phyloP scores from a whole-genome alignment of 768 basidiomycete species.

The Tulasnella sp. region DNA sequence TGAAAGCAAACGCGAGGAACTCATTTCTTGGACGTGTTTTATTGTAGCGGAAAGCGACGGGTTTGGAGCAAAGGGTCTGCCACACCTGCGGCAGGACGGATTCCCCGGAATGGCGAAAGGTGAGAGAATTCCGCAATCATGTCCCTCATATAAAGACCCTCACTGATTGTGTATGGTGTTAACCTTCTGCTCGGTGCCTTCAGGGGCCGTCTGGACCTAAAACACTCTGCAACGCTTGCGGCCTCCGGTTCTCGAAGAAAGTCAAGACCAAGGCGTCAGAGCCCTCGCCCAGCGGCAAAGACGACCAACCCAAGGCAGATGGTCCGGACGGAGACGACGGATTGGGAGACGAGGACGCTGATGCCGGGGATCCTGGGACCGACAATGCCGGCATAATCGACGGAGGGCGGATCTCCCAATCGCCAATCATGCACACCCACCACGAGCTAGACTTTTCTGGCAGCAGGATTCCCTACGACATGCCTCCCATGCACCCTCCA shows the following conservation, averaged over 20 bases:
- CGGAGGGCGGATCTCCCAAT: not conserved
- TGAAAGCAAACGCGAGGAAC: not conserved
- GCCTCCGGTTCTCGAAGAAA: conserved; percentile 87
- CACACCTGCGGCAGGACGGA: conserved; percentile 91
- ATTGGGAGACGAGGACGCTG: not conserved
- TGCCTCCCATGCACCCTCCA: not conserved
- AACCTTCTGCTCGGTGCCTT: conserved; percentile 31
- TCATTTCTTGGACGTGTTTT: not conserved
- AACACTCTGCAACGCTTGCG: conserved; percentile 97
- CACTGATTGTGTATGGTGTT: not conserved
- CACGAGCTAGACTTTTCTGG: not conserved
- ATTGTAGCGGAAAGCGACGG: conserved; percentile 41
- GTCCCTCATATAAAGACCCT: not conserved
- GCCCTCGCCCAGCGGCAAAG: not conserved
- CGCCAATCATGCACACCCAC: not conserved
- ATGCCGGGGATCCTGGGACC: not conserved
- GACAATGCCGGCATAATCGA: not conserved
- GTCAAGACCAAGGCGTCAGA: conserved; percentile 28
- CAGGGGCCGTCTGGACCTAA: conserved; percentile 90
- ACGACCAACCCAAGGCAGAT: not conserved
- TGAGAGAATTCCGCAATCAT: conserved; percentile 32
- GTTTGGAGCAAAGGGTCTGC: conserved; percentile 64
- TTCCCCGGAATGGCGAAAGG: conserved; percentile 97
- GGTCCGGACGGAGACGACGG: not conserved
- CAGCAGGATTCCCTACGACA: not conserved